Evolutionary conservation across 495 filamentous ascomycete species (phyloP), one percentile per base, ranked within the genome.

Genomic region (Neurospora discreta): DNA sequence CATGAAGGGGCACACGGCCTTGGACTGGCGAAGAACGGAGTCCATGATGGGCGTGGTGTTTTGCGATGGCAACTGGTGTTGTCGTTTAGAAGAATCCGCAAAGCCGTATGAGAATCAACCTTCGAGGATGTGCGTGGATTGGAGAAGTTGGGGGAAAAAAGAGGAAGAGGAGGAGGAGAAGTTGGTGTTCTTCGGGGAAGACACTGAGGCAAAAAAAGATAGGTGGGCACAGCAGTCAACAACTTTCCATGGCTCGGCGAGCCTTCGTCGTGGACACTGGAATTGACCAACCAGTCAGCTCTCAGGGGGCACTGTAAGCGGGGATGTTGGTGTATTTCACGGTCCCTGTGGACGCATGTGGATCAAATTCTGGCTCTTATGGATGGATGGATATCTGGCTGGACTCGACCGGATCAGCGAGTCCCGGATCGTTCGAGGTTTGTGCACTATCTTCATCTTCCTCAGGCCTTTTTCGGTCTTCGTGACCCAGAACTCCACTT

Each of bases 1-100:
- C 80, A 99, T 89, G 83, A 99, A 98, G 69, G 95, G 95, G 81
- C 95, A 99, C 90, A 98, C 91, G 77, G 91, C 87, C 81, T 93
- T 92, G 75, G 93, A 97, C 82, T 98, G 95, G 78, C 92, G 92
- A 74, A 99, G 89, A 71, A 97, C 88, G 71, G 94, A 85, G 85
- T 99, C 95, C 95, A 99, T 99, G 77, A 74, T 82, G 43, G 52
- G 70, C 38, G 18, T 39, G 40, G 39, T 39, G 60, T 72, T 68
- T 26, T 67, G 33, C 33, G n/a, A 26, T 71, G 46, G 36, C 16
- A 42, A 71, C 39, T 52, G 44, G 43, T 52, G 72, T 65, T 18
- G 23, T 71, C 44, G 71, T 39, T 52, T 58, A 30, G 13, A 23
- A 58, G 1, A 23, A 58, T 58, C 8, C 30, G 39, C 67, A 39